These are phyloP conservation scores for Coffea humblotiana DNA, from an alignment of 305 asterid genomes.

Conservation along the genomic window DNA sequence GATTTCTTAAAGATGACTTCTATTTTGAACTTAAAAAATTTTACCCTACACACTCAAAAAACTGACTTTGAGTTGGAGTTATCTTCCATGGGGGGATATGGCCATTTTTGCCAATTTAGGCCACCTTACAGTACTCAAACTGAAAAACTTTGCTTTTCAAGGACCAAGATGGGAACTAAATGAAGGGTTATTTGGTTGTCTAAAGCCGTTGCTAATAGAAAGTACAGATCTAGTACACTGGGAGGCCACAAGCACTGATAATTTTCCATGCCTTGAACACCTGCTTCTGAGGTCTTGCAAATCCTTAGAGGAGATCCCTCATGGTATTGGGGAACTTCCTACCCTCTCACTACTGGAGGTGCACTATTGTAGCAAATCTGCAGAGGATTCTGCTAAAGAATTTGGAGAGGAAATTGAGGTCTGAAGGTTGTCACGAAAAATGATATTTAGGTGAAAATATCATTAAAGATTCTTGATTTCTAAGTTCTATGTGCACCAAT, in stretches of 20 bases:
- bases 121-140: constrained; percentile 15
- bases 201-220: constrained; percentile 19
- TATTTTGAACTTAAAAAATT: too few relatives aligned
- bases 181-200: constrained; percentile 13
- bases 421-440: not conserved
- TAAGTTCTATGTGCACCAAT: too few relatives aligned
- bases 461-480: too few relatives aligned
- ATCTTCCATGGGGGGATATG: constrained; percentile 3
- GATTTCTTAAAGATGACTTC: too few relatives aligned
- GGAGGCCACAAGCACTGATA: not conserved
- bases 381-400: constrained; percentile 14
- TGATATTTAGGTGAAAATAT: not conserved
- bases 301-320: constrained; percentile 3
- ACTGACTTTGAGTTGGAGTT: not conserved
- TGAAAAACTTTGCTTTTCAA: constrained; percentile 14
- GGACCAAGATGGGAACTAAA: constrained; percentile 27
- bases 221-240: constrained; percentile 3
- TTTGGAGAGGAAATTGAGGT: constrained; percentile 15
- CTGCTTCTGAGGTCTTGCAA: constrained; percentile 2
- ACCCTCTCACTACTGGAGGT: constrained; percentile 14
- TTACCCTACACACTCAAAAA: not conserved
- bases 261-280: not conserved
- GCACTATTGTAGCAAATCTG: constrained; percentile 11
- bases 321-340: constrained; percentile 12
- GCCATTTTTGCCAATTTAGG: not conserved